Evolutionary conservation across 164 flowering plant genomes (phyloP).

Genomic region (Tetracentron sinense): DNA sequence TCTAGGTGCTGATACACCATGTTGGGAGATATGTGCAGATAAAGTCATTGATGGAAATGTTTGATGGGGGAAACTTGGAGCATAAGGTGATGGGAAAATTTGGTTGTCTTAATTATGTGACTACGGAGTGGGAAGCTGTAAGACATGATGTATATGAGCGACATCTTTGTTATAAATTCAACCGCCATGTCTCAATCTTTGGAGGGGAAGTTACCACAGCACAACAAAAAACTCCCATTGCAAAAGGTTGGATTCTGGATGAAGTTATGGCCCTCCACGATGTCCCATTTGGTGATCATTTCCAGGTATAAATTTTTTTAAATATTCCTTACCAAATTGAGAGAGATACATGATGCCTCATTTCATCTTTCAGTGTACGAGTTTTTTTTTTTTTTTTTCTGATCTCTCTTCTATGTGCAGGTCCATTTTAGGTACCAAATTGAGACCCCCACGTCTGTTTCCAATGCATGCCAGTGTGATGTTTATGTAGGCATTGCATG

Average conservation of each 20-base stretch:
- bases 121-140: constrained; percentile 56
- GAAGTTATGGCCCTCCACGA: constrained; percentile 61
- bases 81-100: constrained; percentile 56
- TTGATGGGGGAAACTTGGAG: constrained; percentile 73
- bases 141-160: constrained; percentile 47
- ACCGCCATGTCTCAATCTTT: constrained; percentile 51
- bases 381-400: neutral
- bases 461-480: constrained; percentile 45
- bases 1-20: neutral
- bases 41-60: constrained; percentile 55
- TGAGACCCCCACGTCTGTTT: constrained; percentile 22
- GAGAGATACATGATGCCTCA: too few species aligned
- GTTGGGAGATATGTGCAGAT: constrained; percentile 39
- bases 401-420: constrained; percentile 29
- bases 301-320: constrained; percentile 38
- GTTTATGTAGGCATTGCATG: constrained; percentile 51
- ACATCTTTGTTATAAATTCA: constrained; percentile 55
- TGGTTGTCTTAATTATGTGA: constrained; percentile 58
- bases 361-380: neutral
- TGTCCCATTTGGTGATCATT: constrained; percentile 67
- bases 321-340: neutral
- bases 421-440: constrained; percentile 54
- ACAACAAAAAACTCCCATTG: constrained; percentile 47
- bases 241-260: constrained; percentile 54
- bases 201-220: constrained; percentile 73